Conservation (phyloP, 257 asterid genomes). For the Voacanga thouarsii region DNA sequence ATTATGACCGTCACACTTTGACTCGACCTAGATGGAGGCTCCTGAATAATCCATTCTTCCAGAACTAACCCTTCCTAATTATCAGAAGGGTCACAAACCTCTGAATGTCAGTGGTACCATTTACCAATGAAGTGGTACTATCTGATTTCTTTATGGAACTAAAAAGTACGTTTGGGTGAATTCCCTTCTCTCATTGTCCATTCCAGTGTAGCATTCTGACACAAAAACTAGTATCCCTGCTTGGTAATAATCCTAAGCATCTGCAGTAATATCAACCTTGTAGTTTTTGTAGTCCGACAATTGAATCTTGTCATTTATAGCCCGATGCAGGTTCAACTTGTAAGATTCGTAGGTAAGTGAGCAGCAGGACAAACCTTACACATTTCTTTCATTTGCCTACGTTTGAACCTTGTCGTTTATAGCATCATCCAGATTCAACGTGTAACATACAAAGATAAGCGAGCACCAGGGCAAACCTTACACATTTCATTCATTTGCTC, state of each 20-base stretch:
- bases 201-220: slow-evolving; percentile 80
- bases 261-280: slow-evolving; percentile 88
- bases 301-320: slow-evolving; percentile 66
- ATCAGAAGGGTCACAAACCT: slow-evolving; percentile 32
- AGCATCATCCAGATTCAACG: too few species aligned
- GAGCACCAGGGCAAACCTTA: too few species aligned
- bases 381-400: background rate
- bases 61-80: slow-evolving; percentile 40
- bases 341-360: background rate
- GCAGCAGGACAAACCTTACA: background rate
- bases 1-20: slow-evolving; percentile 36
- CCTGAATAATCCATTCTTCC: slow-evolving; percentile 40
- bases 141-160: slow-evolving; percentile 77
- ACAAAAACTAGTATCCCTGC: slow-evolving; percentile 76
- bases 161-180: slow-evolving; percentile 81
- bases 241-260: slow-evolving; percentile 71
- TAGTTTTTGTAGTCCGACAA: slow-evolving; percentile 86
- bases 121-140: slow-evolving; percentile 22
- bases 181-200: slow-evolving; percentile 55
- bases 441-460: too few species aligned
- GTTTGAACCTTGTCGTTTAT: too few species aligned
- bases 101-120: slow-evolving; percentile 39
- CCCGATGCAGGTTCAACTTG: slow-evolving; percentile 40
- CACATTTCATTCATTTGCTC: background rate
- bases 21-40: slow-evolving; percentile 35